Percentiles rank a stretch among this genome's conserved stretches.
Evolutionary conservation across 805 yeast species (phyloP).

Genomic region (Candida bentonensis): DNA sequence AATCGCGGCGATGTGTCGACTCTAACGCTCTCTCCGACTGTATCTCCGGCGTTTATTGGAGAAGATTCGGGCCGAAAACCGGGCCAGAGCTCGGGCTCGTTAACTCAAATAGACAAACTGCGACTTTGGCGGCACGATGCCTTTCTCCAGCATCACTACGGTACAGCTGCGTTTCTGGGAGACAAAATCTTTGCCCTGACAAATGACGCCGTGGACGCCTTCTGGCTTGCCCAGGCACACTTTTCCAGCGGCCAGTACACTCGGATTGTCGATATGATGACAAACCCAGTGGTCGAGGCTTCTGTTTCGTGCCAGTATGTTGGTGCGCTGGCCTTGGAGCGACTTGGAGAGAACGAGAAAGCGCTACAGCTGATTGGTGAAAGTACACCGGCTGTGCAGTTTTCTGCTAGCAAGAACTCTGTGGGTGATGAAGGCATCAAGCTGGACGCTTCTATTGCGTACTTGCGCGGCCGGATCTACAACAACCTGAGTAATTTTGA

Average conservation of each 20-base stretch:
- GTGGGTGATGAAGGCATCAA: constrained; percentile 68
- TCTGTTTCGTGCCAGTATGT: constrained; percentile 70
- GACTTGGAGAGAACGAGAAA: constrained; percentile 65
- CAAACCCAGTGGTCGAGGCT: constrained; percentile 25
- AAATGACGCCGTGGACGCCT: constrained; percentile 80
- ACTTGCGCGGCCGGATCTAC: constrained; percentile 68
- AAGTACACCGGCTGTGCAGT: constrained; percentile 36
- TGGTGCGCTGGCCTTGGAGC: constrained; percentile 50
- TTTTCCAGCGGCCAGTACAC: constrained; percentile 62
- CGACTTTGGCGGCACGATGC: constrained; percentile 93
- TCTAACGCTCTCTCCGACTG: background rate
- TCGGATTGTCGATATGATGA: constrained; percentile 61
- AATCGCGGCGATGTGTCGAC: background rate
- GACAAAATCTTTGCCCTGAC: constrained; percentile 80
- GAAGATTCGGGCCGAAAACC: background rate
- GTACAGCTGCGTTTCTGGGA: constrained; percentile 81
- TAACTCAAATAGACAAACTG: constrained; percentile 66
- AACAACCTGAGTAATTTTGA: constrained; percentile 74
- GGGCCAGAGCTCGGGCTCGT: background rate
- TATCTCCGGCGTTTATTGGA: background rate
- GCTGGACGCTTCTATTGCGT: constrained; percentile 77
- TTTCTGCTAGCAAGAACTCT: background rate
- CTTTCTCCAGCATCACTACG: constrained; percentile 76
- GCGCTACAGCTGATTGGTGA: constrained; percentile 82
- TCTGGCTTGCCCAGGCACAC: constrained; percentile 89